Conservation (phyloP, 2,329 filamentous ascomycete genomes). For the Colletotrichum sp. region DNA sequence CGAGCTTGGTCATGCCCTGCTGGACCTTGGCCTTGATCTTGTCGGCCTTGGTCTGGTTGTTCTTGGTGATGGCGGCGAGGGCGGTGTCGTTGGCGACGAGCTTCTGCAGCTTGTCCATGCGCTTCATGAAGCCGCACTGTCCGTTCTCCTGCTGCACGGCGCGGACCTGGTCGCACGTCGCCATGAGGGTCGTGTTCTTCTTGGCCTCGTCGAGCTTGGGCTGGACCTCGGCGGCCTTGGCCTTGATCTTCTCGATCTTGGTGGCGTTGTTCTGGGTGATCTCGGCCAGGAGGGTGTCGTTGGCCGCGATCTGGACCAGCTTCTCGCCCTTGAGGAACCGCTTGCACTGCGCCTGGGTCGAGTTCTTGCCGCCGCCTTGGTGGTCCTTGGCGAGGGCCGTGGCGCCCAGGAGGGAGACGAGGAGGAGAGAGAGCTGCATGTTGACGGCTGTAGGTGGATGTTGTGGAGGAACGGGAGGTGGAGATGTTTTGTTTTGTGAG, state of each 20-base stretch:
- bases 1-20: conserved; percentile 16
- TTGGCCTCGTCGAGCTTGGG: conserved; percentile 33
- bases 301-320: conserved; percentile 35
- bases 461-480: neutral
- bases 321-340: conserved; percentile 33
- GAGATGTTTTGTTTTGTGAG: neutral
- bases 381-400: conserved; percentile 31
- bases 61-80: conserved; percentile 26
- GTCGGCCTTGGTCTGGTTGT: conserved; percentile 33
- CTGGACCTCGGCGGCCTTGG: conserved; percentile 35
- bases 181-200: conserved; percentile 39
- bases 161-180: conserved; percentile 34
- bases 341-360: conserved; percentile 36
- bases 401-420: conserved; percentile 2
- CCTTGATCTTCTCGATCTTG: conserved; percentile 37
- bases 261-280: conserved; percentile 40
- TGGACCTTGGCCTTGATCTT: conserved; percentile 28
- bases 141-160: conserved; percentile 32
- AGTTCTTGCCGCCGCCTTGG: conserved; percentile 26
- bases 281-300: conserved; percentile 37
- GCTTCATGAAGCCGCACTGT: conserved; percentile 32
- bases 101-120: conserved; percentile 28
- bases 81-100: conserved; percentile 29
- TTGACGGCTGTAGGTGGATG: neutral
- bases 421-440: conserved; percentile 18